phyloP scores from a whole-genome alignment of 2,329 filamentous ascomycete genomes.

The Aspergillus tamarii region DNA sequence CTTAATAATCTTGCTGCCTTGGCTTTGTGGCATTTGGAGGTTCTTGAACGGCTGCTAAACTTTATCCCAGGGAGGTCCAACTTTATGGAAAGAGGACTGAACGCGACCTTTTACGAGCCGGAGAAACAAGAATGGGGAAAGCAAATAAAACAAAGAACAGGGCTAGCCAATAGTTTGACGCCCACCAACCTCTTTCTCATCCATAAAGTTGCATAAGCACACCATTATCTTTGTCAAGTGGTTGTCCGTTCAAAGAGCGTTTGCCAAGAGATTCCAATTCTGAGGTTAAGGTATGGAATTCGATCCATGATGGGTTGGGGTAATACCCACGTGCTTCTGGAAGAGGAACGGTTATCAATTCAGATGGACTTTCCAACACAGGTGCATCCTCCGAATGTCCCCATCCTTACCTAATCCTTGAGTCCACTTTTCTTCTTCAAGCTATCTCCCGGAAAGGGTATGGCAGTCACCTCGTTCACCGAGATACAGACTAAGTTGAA shows the following conservation, averaged over 20 bases:
- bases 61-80: not conserved
- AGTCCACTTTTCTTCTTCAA: not conserved
- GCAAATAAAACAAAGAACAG: not conserved
- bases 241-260: not conserved
- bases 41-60: not conserved
- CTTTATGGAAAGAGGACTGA: not conserved
- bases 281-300: not conserved
- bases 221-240: not conserved
- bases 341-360: not conserved
- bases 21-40: not conserved
- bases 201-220: not conserved
- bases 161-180: not conserved
- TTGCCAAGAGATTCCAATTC: not conserved
- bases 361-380: not conserved
- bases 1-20: constrained; percentile 12
- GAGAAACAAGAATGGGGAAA: not conserved
- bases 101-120: not conserved
- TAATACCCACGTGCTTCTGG: not conserved
- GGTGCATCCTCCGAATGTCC: not conserved
- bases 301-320: not conserved
- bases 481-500: not conserved
- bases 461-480: not conserved
- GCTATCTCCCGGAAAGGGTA: not conserved
- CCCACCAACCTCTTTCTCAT: not conserved
- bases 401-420: not conserved